phyloP scores from a whole-genome alignment of 2,329 filamentous ascomycete genomes.

The Paraconiothyrium brasiliense region DNA sequence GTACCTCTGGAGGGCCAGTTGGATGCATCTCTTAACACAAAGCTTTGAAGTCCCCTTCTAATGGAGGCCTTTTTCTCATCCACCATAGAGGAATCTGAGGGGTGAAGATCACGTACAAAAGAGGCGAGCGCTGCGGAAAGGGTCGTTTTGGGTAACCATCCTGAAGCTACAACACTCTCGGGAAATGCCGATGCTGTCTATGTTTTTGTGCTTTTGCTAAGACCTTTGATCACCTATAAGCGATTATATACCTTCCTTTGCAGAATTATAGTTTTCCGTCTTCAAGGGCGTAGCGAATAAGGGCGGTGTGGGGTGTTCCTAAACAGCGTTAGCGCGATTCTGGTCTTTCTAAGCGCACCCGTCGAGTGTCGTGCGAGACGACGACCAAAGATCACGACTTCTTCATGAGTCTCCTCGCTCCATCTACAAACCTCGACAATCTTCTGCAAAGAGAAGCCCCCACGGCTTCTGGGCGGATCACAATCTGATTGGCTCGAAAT shows the following conservation, averaged over 20 bases:
- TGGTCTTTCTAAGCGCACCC: background rate
- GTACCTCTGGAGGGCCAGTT: background rate
- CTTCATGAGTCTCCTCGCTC: background rate
- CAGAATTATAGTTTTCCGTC: background rate
- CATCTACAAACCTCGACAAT: too few species aligned
- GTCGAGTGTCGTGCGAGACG: background rate
- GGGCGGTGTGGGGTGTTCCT: background rate
- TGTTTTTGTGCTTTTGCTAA: too few species aligned
- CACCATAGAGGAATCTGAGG: background rate
- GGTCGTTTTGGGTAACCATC: slow-evolving; percentile 17
- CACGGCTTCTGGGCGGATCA: too few species aligned
- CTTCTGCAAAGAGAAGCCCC: too few species aligned
- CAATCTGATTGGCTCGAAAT: too few species aligned
- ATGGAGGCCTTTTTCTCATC: too few species aligned
- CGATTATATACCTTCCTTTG: background rate
- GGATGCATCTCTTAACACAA: too few species aligned
- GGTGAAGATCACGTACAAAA: slow-evolving; percentile 15
- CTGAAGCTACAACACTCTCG: background rate
- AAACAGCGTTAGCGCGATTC: background rate
- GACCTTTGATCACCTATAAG: too few species aligned
- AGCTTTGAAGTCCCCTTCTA: too few species aligned
- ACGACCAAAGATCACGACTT: background rate
- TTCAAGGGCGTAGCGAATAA: background rate
- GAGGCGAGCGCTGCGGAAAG: slow-evolving; percentile 36
- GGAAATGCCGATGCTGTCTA: too few species aligned